Conservation (phyloP, 805 yeast genomes). For the Komagataella phaffii region DNA sequence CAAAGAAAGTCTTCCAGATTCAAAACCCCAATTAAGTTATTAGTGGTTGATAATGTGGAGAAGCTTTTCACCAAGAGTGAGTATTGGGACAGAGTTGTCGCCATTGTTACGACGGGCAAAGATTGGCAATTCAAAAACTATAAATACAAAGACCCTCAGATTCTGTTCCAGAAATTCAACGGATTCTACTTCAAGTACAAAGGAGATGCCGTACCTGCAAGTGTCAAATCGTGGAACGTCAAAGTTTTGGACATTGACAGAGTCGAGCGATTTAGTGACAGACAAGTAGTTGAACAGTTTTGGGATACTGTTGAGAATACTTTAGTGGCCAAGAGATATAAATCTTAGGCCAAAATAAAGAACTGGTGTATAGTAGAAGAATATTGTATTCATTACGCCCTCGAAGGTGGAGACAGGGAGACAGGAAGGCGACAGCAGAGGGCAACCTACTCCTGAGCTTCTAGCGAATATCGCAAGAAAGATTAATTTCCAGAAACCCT, state of each 20-base stretch:
- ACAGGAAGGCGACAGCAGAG: neutral
- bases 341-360: conserved; percentile 5
- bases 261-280: conserved; percentile 73
- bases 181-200: conserved; percentile 71
- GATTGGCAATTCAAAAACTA: conserved; percentile 91
- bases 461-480: neutral
- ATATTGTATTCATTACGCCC: neutral
- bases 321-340: conserved; percentile 54
- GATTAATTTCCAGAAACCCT: too few species aligned
- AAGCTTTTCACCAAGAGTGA: conserved; percentile 84
- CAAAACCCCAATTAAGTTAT: conserved; percentile 42
- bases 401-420: neutral
- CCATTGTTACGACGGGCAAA: conserved; percentile 94
- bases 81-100: conserved; percentile 95
- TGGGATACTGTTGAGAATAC: conserved; percentile 78
- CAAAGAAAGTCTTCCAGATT: conserved; percentile 42
- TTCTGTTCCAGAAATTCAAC: conserved; percentile 66
- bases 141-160: conserved; percentile 69
- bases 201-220: conserved; percentile 69
- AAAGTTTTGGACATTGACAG: conserved; percentile 67
- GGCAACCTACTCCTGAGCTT: neutral
- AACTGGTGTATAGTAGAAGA: neutral
- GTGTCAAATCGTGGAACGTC: conserved; percentile 82
- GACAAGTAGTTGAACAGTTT: conserved; percentile 70
- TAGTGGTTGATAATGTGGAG: conserved; percentile 82